These are phyloP conservation scores for Cenchrus purpureus DNA, from an alignment of 176 grass and related monocot genomes.

Conservation along the genomic window DNA sequence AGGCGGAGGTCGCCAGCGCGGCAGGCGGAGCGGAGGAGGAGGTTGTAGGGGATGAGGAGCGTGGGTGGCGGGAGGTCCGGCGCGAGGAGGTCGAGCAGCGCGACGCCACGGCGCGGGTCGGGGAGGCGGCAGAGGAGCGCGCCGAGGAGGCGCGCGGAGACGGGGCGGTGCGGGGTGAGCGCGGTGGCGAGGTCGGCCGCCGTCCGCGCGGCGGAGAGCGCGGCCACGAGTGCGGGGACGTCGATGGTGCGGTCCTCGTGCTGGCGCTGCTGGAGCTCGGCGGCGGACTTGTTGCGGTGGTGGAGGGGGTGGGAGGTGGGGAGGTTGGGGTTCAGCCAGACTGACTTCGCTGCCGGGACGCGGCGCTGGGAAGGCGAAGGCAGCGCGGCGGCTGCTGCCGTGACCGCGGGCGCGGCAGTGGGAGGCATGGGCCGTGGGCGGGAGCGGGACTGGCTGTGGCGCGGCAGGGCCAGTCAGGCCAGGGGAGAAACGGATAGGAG, in stretches of 20 bases:
- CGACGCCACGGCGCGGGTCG: constrained; percentile 70
- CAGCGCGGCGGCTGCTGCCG: constrained; percentile 26
- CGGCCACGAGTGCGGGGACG: constrained; percentile 55
- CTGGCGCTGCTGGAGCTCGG: constrained; percentile 24
- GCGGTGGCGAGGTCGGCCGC: neutral
- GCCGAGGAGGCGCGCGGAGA: constrained; percentile 86
- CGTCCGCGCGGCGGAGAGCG: constrained; percentile 41
- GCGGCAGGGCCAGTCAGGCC: neutral
- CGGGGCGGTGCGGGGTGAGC: constrained; percentile 57
- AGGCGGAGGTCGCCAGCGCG: constrained; percentile 48
- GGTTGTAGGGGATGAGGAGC: constrained; percentile 76
- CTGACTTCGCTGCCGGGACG: constrained; percentile 35
- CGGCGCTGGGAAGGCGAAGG: constrained; percentile 28
- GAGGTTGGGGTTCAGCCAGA: constrained; percentile 61
- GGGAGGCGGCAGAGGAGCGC: constrained; percentile 80
- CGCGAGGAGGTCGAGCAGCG: constrained; percentile 75
- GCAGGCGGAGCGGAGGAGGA: constrained; percentile 73
- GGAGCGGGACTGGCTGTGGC: constrained; percentile 5
- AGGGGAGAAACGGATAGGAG: constrained; percentile 47
- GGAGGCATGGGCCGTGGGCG: constrained; percentile 36
- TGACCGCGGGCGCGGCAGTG: neutral
- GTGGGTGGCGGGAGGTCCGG: constrained; percentile 42
- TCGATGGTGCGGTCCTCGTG: constrained; percentile 56
- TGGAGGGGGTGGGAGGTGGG: constrained; percentile 46
- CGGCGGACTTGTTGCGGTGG: constrained; percentile 34